These are phyloP conservation scores for Cupressus sempervirens DNA, from an alignment of 75 land plant species.

Conservation along the genomic window DNA sequence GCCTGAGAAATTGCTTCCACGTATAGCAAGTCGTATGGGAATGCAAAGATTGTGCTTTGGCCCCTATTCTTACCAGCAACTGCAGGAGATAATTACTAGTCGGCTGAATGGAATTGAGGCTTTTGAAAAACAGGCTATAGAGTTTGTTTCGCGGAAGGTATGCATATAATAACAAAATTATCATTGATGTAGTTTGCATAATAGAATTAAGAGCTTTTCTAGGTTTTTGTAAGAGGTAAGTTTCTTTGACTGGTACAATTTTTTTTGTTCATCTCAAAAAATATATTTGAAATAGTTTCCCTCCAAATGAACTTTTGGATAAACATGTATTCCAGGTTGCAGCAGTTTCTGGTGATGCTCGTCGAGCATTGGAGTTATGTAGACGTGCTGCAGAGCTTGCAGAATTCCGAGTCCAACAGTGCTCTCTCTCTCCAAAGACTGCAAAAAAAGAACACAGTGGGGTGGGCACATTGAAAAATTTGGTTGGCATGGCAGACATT, in stretches of 20 bases:
- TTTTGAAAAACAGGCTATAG: constrained; percentile 94
- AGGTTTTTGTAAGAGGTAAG: neutral
- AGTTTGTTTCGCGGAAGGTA: constrained; percentile 98
- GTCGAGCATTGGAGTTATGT: constrained; percentile 94
- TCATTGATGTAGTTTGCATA: neutral
- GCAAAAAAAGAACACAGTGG: neutral
- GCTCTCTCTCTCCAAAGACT: neutral
- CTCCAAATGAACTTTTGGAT: neutral
- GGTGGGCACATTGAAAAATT: constrained; percentile 24
- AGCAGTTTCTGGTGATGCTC: constrained; percentile 97
- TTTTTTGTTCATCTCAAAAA: neutral
- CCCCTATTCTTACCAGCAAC: constrained; percentile 82
- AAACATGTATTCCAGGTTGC: constrained; percentile 62
- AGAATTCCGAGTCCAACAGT: constrained; percentile 49
- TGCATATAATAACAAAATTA: neutral
- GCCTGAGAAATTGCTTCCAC: constrained; percentile 92
- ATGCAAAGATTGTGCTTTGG: constrained; percentile 91
- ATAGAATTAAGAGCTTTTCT: neutral
- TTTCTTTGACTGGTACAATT: neutral
- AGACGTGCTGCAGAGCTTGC: constrained; percentile 90
- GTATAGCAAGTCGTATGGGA: constrained; percentile 97
- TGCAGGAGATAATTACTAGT: constrained; percentile 78
- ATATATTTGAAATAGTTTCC: neutral
- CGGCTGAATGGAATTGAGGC: constrained; percentile 82
- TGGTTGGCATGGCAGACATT: constrained; percentile 77